Conservation (phyloP, 768 basidiomycete species). For the Pisolithus sp. region DNA sequence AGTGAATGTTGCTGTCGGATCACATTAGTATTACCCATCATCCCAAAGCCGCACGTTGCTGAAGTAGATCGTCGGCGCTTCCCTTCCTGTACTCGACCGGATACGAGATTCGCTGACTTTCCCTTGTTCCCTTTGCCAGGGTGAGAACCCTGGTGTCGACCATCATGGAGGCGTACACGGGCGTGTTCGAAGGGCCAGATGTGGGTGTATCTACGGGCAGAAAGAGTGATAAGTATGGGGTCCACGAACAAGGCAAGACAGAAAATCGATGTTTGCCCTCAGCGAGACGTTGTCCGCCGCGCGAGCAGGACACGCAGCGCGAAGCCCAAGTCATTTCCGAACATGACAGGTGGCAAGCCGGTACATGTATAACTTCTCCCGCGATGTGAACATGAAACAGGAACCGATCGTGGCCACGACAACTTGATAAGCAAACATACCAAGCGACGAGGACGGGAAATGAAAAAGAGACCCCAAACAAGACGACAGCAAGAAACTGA, state of each 20-base stretch:
- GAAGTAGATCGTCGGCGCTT: not conserved
- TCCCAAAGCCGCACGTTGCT: too few relatives aligned
- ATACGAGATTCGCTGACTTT: constrained; percentile 13
- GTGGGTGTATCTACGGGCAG: constrained; percentile 70
- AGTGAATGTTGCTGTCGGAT: not conserved
- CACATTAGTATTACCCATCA: not conserved
- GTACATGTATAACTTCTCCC: too few relatives aligned
- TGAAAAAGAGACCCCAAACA: not conserved
- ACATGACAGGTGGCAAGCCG: not conserved
- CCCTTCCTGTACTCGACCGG: not conserved
- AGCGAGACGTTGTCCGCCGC: not conserved
- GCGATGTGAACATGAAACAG: not conserved
- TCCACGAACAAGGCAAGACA: not conserved
- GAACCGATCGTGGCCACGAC: not conserved
- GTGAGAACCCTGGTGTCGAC: constrained; percentile 30
- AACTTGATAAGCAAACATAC: not conserved
- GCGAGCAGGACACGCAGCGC: too few relatives aligned
- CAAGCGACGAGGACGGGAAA: not conserved
- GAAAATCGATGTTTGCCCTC: not conserved
- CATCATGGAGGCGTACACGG: constrained; percentile 61
- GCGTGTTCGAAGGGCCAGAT: constrained; percentile 98
- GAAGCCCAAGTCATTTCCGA: not conserved
- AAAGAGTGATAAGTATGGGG: not conserved
- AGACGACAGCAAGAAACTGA: not conserved
- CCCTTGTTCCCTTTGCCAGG: constrained; percentile 16